Evolutionary conservation across 2,329 filamentous ascomycete species (phyloP), one percentile per base, ranked within the genome.

Genomic region (Cordyceps cateniannulata): DNA sequence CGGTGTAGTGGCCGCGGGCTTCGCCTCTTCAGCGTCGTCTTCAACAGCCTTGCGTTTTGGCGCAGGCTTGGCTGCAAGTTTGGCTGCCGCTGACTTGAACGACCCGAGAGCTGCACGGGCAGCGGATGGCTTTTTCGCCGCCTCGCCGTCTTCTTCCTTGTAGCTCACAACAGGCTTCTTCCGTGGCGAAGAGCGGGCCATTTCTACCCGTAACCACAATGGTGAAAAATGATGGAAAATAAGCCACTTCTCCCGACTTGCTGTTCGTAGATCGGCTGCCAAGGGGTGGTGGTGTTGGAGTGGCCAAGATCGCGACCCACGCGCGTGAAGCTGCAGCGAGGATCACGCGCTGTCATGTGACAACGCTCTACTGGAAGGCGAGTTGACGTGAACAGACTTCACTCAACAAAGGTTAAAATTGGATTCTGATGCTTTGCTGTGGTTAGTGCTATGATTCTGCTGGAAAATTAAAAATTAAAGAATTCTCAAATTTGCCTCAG

Each of bases 171-270:
- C 58, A 60, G 68, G 66, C 62, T 65, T 72, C 56, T 69, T 74
- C 42, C 74, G 69, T 38, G 68, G 62, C 3, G 75, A 73, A 6
- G 69, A 66, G 32, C 73, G 73, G 38, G 70, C 63, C 75, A 77
- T 77, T 24, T 29, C 3, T 42, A 16, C 20, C 16, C 18, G 40
- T 20, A 2, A 8, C n/a, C 52, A 25, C 1, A 22, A 25, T 20
- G 10, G 8, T 29, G 25, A 18, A 18, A 45, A n/a, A 32, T 10
- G 18, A 32, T 27, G n/a, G 3, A 29, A 44, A n/a, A 20, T 27
- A 14, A n/a, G n/a, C n/a, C n/a, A n/a, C n/a, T n/a, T n/a, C 3
- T 3, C 20, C 22, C 18, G 22, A 18, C 3, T 35, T 24, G 42
- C 9, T 9, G 9, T 44, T 52, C 6, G 49, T 16, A 29, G 38